Conservation (phyloP, 129 eudicot genomes). For the Centrapalus pauciflorus region DNA sequence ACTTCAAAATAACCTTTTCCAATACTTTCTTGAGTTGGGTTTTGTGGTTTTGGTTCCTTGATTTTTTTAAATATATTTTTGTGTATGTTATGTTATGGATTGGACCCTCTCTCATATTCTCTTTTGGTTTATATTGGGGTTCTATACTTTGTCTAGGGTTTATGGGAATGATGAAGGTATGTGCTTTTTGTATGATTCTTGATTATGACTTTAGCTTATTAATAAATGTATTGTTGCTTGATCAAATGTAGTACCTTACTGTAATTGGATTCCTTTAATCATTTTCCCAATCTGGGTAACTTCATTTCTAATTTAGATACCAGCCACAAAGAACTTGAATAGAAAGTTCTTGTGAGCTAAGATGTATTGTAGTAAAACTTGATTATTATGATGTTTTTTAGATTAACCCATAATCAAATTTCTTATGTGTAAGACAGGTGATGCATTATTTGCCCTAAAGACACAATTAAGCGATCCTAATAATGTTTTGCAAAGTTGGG, state of each 20-base stretch:
- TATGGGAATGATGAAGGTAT: conserved; percentile 52
- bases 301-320: neutral
- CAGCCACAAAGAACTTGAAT: neutral
- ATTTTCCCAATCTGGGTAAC: neutral
- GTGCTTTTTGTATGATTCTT: neutral
- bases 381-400: neutral
- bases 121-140: conserved; percentile 33
- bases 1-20: neutral
- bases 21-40: neutral
- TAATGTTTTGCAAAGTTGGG: conserved; percentile 64
- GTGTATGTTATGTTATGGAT: conserved; percentile 26
- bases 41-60: neutral
- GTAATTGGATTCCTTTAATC: conserved; percentile 2
- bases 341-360: neutral
- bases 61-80: neutral
- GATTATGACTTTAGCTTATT: neutral
- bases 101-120: conserved; percentile 22
- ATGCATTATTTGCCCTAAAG: conserved; percentile 57
- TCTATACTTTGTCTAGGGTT: conserved; percentile 19
- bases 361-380: neutral
- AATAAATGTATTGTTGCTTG: neutral
- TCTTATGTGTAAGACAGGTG: conserved; percentile 36
- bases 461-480: conserved; percentile 52
- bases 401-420: neutral
- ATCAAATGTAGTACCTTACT: neutral